Percentiles rank a stretch among this genome's conserved stretches.
Conservation (phyloP, 2,329 filamentous ascomycete species). For the Talaromyces pinophilus region DNA sequence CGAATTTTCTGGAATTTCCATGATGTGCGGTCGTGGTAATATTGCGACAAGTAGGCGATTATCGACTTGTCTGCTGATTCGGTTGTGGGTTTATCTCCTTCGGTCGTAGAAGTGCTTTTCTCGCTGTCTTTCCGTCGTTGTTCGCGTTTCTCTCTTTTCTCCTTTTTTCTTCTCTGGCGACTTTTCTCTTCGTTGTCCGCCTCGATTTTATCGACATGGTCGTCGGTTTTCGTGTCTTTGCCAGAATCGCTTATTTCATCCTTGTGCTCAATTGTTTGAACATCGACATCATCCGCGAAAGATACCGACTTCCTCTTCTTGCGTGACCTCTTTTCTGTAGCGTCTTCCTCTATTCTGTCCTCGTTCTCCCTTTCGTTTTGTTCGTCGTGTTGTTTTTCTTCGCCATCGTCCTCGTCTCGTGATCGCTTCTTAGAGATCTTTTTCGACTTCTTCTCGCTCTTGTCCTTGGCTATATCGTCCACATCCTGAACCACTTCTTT, state of each 20-base stretch:
- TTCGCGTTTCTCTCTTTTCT: conserved; percentile 28
- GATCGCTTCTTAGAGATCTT: conserved; percentile 28
- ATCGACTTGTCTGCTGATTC: conserved; percentile 53
- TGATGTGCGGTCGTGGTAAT: conserved; percentile 65
- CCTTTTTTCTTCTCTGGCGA: conserved; percentile 28
- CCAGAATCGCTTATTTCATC: conserved; percentile 18
- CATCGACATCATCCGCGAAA: conserved; percentile 61
- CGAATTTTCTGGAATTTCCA: conserved; percentile 99
- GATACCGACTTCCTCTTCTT: conserved; percentile 58
- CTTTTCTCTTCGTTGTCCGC: conserved; percentile 33
- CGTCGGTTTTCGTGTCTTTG: neutral
- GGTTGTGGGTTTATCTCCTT: neutral
- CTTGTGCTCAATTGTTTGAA: conserved; percentile 37
- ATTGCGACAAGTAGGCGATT: conserved; percentile 74
- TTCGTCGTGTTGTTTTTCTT: conserved; percentile 27
- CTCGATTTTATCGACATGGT: conserved; percentile 17
- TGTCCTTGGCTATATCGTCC: conserved; percentile 20
- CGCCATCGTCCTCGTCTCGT: conserved; percentile 21
- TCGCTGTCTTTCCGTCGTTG: conserved; percentile 15
- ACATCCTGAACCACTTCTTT: neutral
- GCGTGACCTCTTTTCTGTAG: neutral
- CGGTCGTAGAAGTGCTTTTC: neutral
- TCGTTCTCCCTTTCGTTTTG: neutral
- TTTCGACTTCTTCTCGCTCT: conserved; percentile 23
- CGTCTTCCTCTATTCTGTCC: conserved; percentile 16